Evolutionary conservation across 2,329 filamentous ascomycete species (phyloP), one percentile per base, ranked within the genome.

Genomic region (Alternaria incomplexa): DNA sequence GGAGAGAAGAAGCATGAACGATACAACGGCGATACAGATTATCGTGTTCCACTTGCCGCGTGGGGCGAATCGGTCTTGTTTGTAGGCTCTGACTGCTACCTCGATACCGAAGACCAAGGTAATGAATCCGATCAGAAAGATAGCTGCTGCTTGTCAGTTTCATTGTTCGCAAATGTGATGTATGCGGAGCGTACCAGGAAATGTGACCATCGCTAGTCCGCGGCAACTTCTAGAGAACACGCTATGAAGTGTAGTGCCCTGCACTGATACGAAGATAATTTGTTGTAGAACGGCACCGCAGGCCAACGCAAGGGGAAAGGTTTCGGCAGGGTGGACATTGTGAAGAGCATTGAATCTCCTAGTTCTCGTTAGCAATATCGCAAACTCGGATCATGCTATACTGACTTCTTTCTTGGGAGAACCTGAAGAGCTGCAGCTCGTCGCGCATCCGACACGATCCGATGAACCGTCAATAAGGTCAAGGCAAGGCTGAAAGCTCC

Each of bases 21-120:
- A 77, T 25, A 90, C 77, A 12, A 84, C 73, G 20, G 76, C 81
- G 28, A 89, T 77, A 74, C 89, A 91, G 28, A 88, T 84, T 3
- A 83, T 79, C 25, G 89, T 84, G 36, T 85, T 86, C 85, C 88
- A 91, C 74, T 85, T 88, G 26, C 85, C 83, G 61, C 87, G 84
- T 1, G 85, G 81, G 5, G 85, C 83, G 67, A 91, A 91, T 2
- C 88, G 85, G 48, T 82, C 82, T 48, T 79, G 81, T 66, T 81
- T 83, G 25, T 90, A 75, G 11, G 87, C 85, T 67, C 90, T 83
- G 15, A 87, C 70, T 0, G 87, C 82, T 32, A 86, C 84, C 75
- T 92, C 90, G 61, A 90, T 65, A 13, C 87, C 88, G 68, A 92
- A 91, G 15, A 90, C 83, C 20, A 91, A 72, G 67, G 91, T 89